Evolutionary conservation across 164 flowering plant genomes (phyloP).

Genomic region (Annona squamosa): DNA sequence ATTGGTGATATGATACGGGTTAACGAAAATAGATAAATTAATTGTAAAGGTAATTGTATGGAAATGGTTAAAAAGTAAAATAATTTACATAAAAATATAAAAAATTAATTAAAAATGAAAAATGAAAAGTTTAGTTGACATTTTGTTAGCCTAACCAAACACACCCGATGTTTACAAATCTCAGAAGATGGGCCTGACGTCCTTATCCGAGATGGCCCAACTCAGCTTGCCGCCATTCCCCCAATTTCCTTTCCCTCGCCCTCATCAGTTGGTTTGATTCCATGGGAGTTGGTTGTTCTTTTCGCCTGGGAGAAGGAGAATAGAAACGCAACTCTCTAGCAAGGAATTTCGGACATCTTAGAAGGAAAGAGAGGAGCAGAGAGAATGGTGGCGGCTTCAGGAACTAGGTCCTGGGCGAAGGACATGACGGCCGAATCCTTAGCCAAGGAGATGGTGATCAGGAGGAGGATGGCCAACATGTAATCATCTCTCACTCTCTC

Average conservation of each 20-base stretch:
- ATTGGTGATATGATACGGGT: too few relatives aligned
- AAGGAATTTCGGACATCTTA: not conserved
- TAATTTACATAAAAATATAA: too few relatives aligned
- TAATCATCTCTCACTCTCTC: conserved; percentile 17
- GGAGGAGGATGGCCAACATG: conserved; percentile 56
- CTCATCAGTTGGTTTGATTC: not conserved
- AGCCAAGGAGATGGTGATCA: conserved; percentile 51
- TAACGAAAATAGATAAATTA: too few relatives aligned
- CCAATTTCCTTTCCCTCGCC: not conserved
- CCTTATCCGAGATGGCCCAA: not conserved
- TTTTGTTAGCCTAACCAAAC: too few relatives aligned
- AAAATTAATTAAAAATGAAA: too few relatives aligned
- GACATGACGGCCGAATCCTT: conserved; percentile 45
- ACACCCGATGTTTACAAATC: too few relatives aligned
- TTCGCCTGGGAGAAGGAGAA: not conserved
- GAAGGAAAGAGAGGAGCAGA: not conserved
- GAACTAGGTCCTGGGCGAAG: conserved; percentile 40
- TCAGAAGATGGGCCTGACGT: too few relatives aligned
- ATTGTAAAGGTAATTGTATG: too few relatives aligned
- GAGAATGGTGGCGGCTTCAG: conserved; percentile 37
- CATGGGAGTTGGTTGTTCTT: not conserved
- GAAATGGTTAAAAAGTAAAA: too few relatives aligned
- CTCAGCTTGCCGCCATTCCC: not conserved
- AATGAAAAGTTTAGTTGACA: too few relatives aligned
- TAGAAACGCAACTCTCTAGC: not conserved